Evolutionary conservation across 164 flowering plant genomes (phyloP).

Genomic region (Annona cherimola): DNA sequence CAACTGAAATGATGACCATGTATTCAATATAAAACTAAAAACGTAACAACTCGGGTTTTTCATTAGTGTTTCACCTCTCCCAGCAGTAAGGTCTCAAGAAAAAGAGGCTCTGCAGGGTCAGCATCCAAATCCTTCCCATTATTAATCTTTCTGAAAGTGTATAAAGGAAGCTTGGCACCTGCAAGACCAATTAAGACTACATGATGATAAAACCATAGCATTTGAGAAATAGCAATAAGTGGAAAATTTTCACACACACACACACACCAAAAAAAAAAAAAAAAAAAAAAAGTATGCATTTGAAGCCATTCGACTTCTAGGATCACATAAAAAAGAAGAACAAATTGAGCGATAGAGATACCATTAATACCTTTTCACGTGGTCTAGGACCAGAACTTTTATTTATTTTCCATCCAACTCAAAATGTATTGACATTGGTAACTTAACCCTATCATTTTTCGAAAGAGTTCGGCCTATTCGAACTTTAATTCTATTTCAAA

Average conservation of each 20-base stretch:
- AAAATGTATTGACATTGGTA: too few relatives aligned
- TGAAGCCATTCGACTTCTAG: not conserved
- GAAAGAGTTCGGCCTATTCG: too few relatives aligned
- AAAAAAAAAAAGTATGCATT: not conserved
- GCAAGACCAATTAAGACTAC: not conserved
- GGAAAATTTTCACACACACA: not conserved
- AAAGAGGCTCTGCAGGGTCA: constrained; percentile 9
- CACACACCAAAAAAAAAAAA: not conserved
- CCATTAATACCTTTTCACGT: too few relatives aligned
- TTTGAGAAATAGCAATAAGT: not conserved
- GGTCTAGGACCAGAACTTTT: too few relatives aligned
- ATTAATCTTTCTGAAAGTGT: constrained; percentile 29
- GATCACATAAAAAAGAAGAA: too few relatives aligned
- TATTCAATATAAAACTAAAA: not conserved
- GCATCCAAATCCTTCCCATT: constrained; percentile 6
- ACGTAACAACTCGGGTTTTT: not conserved
- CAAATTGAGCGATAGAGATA: too few relatives aligned
- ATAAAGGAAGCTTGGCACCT: constrained; percentile 42
- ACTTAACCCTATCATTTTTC: too few relatives aligned
- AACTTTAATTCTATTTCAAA: too few relatives aligned
- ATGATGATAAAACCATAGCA: not conserved
- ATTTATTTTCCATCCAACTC: too few relatives aligned
- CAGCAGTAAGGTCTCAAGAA: constrained; percentile 34
- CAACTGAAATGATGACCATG: not conserved
- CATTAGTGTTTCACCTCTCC: constrained; percentile 18